A percentile compares a stretch with the other conserved stretches of the same genome.
Evolutionary conservation across 306 rosid species (phyloP).

Genomic region (Cicer pinnatifidum): DNA sequence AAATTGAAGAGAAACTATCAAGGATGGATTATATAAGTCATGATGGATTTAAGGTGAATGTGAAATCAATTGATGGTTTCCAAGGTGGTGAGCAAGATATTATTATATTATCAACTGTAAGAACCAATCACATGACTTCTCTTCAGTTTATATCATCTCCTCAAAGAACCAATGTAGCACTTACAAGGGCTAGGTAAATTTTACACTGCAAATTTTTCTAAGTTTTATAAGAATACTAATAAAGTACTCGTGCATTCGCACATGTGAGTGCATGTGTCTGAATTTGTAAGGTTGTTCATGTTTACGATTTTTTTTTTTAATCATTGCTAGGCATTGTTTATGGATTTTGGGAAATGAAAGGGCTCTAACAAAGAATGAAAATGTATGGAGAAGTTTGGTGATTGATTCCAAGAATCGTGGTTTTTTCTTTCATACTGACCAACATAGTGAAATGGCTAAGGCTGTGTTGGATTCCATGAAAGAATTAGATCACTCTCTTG

Average conservation of each 20-base stretch:
- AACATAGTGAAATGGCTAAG: constrained; percentile 56
- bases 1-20: constrained; percentile 53
- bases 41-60: constrained; percentile 62
- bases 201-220: background rate
- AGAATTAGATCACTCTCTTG: constrained; percentile 57
- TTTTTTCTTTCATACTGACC: constrained; percentile 64
- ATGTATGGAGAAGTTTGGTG: constrained; percentile 62
- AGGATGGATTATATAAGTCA: constrained; percentile 19
- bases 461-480: constrained; percentile 53
- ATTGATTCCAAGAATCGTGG: constrained; percentile 58
- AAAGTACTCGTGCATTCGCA: too few relatives aligned
- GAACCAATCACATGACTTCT: constrained; percentile 49
- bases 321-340: constrained; percentile 58
- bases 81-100: constrained; percentile 81
- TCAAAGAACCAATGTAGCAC: constrained; percentile 74
- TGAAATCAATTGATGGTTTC: constrained; percentile 71
- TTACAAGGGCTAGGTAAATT: constrained; percentile 79
- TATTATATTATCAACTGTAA: constrained; percentile 71
- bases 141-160: constrained; percentile 58
- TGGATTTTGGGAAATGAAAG: constrained; percentile 78
- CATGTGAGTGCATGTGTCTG: too few relatives aligned
- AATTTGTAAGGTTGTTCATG: background rate
- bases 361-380: constrained; percentile 41
- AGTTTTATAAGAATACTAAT: background rate
- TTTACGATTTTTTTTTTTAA: background rate